Percentiles rank a stretch among this genome's conserved stretches.
These are phyloP conservation scores for Rubroshorea leprosula DNA, from an alignment of 345 rosid species.

Conservation along the genomic window DNA sequence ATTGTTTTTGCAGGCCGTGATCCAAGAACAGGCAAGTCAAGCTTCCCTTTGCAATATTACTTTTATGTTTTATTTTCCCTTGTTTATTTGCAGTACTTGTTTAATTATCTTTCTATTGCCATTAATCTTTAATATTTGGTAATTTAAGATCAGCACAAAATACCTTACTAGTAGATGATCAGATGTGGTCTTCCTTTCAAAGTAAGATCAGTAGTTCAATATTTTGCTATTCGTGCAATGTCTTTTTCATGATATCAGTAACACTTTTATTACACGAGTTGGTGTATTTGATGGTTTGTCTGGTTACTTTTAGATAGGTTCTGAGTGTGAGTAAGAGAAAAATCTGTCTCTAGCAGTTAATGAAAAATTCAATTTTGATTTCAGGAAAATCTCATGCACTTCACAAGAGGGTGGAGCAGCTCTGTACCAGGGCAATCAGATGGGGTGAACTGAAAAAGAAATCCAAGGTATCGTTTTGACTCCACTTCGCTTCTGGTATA, in stretches of 20 bases:
- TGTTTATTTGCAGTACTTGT: background rate
- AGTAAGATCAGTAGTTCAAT: too few species aligned
- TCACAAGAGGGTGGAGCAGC: constrained; percentile 99
- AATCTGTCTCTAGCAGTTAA: background rate
- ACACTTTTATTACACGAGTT: background rate
- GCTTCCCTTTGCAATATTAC: background rate
- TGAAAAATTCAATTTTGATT: constrained; percentile 11
- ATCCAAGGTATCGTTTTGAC: constrained; percentile 57
- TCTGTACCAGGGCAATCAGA: constrained; percentile 87
- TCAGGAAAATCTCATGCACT: constrained; percentile 98
- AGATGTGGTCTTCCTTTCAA: too few species aligned
- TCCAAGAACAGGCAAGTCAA: constrained; percentile 77
- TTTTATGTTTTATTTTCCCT: background rate
- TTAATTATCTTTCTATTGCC: too few species aligned
- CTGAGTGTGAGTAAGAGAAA: too few species aligned
- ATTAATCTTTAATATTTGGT: too few species aligned
- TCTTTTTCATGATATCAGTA: background rate
- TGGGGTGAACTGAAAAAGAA: constrained; percentile 94
- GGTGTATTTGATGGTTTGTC: constrained; percentile 2
- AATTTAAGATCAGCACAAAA: background rate
- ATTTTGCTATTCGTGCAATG: background rate
- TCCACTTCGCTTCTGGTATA: constrained; percentile 1
- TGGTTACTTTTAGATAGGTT: too few species aligned
- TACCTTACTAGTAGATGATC: too few species aligned
- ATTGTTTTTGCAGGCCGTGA: constrained; percentile 97